Conservation (phyloP, 1,284 basidiomycete species). For the Irpex lacteus region DNA sequence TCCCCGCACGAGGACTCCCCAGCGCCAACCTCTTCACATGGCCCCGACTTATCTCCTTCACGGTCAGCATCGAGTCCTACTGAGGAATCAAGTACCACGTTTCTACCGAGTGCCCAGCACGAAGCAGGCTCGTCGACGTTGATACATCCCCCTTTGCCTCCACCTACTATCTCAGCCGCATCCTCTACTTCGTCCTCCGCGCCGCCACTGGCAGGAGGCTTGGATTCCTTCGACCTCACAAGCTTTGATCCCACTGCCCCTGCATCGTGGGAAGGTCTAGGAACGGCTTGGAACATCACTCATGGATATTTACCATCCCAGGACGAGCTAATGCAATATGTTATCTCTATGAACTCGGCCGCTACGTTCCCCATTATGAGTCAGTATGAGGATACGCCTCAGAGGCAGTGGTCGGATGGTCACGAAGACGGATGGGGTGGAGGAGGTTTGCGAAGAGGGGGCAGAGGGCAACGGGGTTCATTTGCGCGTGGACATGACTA, state of each 20-base stretch:
- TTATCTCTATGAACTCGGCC: constrained; percentile 32
- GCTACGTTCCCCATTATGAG: constrained; percentile 10
- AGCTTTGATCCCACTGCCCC: constrained; percentile 70
- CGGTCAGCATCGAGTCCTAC: constrained; percentile 7
- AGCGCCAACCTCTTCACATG: constrained; percentile 13
- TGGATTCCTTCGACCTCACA: constrained; percentile 65
- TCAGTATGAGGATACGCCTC: constrained; percentile 16
- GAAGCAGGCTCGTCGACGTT: background rate
- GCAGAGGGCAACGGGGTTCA: constrained; percentile 16
- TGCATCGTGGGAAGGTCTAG: constrained; percentile 71
- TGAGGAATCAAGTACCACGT: constrained; percentile 1
- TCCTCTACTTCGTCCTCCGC: constrained; percentile 21
- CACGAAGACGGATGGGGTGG: constrained; percentile 12
- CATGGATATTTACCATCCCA: constrained; percentile 64
- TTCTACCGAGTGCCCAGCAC: background rate
- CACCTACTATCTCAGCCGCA: constrained; percentile 8
- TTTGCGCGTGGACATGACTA: constrained; percentile 20
- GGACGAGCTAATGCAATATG: constrained; percentile 71
- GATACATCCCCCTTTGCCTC: background rate
- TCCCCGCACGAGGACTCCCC: constrained; percentile 29
- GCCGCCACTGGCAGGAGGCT: constrained; percentile 38
- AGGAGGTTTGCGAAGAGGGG: constrained; percentile 15
- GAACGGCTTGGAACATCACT: constrained; percentile 68
- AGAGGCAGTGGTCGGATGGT: constrained; percentile 13
- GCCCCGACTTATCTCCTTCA: constrained; percentile 6